Evolutionary conservation across 345 rosid genomes (phyloP), one percentile per base, ranked within the genome.

Genomic region (Anastatica hierochuntica): DNA sequence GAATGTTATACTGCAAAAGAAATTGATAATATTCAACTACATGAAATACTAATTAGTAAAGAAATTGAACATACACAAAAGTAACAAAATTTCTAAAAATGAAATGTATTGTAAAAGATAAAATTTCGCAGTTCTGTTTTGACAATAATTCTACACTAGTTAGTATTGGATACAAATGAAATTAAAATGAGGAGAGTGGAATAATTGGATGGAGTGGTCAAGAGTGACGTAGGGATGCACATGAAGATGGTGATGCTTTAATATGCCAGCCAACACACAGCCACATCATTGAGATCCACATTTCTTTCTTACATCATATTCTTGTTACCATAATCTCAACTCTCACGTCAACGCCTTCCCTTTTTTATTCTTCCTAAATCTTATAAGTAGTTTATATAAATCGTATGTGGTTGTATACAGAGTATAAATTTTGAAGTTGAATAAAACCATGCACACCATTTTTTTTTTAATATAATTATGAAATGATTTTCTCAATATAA

Each of bases 231-330:
- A 46, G 18, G 18, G 33, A 37, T 40, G 66, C 72, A 72, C 69
- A 58, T 58, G 72, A 66, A 42, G 65, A 62, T 41, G 49, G 61
- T 45, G 66, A 64, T 60, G 55, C 46, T 40, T 67, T 60, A 60
- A 66, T 59, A 38, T 59, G 64, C 63, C 71, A 66, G 66, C 71
- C 54, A 58, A 58, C 59, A 50, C 54, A 66, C 60, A 66, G 55
- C 63, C 24, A 26, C 47, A 57, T 33, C 63, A 57, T 65, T 65
- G 63, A 43, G 70, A 65, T 65, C 70, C 63, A 56, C 70, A 56
- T 65, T 64, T 65, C 35, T 49, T 49, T 64, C 63, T 64, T 43
- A 41, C 63, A 64, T 64, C 55, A 64, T 27, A 24, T 27, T 14
- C 35, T 10, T 37, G 2, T 18, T 13, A 21, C 55, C 56, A 54